These are phyloP conservation scores for Apiospora pterosperma DNA, from an alignment of 2,329 filamentous ascomycete genomes.

Conservation along the genomic window DNA sequence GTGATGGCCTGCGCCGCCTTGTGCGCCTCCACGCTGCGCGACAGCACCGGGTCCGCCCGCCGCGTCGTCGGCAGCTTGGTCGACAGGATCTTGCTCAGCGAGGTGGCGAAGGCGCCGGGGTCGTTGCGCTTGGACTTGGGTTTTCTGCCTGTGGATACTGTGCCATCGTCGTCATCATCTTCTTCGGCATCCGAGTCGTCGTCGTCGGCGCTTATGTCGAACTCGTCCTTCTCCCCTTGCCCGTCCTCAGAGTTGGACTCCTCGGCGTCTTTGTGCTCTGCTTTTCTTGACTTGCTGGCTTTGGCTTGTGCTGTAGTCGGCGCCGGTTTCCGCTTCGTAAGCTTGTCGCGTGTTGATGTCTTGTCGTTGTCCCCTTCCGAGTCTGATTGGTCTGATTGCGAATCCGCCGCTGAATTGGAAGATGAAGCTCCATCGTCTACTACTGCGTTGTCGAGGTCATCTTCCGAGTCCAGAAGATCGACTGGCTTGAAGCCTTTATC, in stretches of 20 bases:
- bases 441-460: slow-evolving; percentile 50
- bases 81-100: slow-evolving; percentile 86
- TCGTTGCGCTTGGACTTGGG: slow-evolving; percentile 84
- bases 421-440: slow-evolving; percentile 45
- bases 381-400: slow-evolving; percentile 17
- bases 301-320: slow-evolving; percentile 13
- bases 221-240: slow-evolving; percentile 25
- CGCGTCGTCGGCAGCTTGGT: slow-evolving; percentile 83
- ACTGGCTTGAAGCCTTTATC: slow-evolving; percentile 40
- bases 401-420: slow-evolving; percentile 16
- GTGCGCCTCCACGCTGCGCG: slow-evolving; percentile 72
- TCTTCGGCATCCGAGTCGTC: slow-evolving; percentile 39
- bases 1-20: slow-evolving; percentile 69
- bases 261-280: slow-evolving; percentile 20
- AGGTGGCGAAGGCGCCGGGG: slow-evolving; percentile 84
- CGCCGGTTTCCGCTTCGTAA: slow-evolving; percentile 26
- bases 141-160: slow-evolving; percentile 24
- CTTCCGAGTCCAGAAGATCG: slow-evolving; percentile 53
- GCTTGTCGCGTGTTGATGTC: slow-evolving; percentile 14
- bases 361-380: slow-evolving; percentile 34
- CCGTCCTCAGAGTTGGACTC: slow-evolving; percentile 17
- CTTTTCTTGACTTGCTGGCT: slow-evolving; percentile 10
- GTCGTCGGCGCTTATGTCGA: slow-evolving; percentile 33
- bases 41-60: slow-evolving; percentile 85
- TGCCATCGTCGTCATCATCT: slow-evolving; percentile 26